Percentiles rank a stretch among this genome's conserved stretches.
These are phyloP conservation scores for Fusarium humuli DNA, from an alignment of 2,329 filamentous ascomycete species.

Conservation along the genomic window DNA sequence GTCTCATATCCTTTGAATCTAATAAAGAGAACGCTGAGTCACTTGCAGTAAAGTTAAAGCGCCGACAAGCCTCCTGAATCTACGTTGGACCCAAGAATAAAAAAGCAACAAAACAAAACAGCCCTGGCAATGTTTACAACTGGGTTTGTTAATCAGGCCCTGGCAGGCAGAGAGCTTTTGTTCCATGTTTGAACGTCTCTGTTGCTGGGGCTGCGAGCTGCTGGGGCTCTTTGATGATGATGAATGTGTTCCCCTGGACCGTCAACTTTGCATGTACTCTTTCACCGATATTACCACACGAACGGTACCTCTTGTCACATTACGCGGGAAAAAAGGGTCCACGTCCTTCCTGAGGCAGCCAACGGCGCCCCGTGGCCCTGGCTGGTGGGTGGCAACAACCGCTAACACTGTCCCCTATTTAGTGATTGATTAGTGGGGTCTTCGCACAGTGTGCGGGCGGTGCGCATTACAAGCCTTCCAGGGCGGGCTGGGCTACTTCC, in stretches of 20 bases:
- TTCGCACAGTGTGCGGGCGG: slow-evolving; percentile 24
- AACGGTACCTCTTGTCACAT: slow-evolving; percentile 28
- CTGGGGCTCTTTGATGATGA: slow-evolving; percentile 32
- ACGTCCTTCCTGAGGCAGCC: slow-evolving; percentile 45
- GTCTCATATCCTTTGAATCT: slow-evolving; percentile 1
- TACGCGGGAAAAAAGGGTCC: slow-evolving; percentile 30
- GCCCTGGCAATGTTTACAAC: slow-evolving; percentile 4
- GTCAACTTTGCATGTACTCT: slow-evolving; percentile 34
- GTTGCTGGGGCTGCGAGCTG: slow-evolving; percentile 41
- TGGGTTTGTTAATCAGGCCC: not conserved
- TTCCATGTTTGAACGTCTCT: slow-evolving; percentile 28
- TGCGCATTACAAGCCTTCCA: slow-evolving; percentile 28
- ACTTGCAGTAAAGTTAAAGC: not conserved
- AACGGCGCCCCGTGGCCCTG: slow-evolving; percentile 37
- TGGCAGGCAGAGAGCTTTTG: slow-evolving; percentile 21
- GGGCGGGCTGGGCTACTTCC: slow-evolving; percentile 18
- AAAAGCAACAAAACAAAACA: slow-evolving; percentile 6
- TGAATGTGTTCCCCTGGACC: slow-evolving; percentile 35
- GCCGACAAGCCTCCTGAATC: slow-evolving; percentile 21
- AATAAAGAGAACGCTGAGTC: not conserved
- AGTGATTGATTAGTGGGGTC: slow-evolving; percentile 41
- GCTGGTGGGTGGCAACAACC: slow-evolving; percentile 42
- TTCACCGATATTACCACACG: slow-evolving; percentile 19
- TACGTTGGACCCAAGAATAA: slow-evolving; percentile 11
- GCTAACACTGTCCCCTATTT: slow-evolving; percentile 43